Conservation (phyloP, 176 grass and related monocot species). For the Oryza meridionalis region DNA sequence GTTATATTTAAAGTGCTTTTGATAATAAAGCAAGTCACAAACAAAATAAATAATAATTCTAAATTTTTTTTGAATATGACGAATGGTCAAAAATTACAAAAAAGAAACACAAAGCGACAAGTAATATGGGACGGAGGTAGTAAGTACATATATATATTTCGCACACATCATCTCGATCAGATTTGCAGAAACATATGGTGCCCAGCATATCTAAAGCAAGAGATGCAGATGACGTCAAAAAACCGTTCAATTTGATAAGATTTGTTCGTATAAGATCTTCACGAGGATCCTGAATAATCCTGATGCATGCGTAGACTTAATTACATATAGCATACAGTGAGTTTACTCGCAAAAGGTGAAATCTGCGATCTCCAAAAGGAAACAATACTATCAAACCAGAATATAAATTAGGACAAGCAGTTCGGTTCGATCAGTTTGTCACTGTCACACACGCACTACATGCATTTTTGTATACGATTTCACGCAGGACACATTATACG, state of each 20-base stretch:
- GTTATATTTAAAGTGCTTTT: too few relatives aligned
- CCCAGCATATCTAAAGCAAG: background rate
- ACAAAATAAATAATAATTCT: too few relatives aligned
- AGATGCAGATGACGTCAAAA: background rate
- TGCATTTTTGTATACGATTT: background rate
- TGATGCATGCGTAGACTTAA: background rate
- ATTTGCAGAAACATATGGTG: background rate
- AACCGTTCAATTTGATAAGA: background rate
- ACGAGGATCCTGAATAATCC: background rate
- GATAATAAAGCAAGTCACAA: too few relatives aligned
- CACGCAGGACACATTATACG: background rate
- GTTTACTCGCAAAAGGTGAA: background rate
- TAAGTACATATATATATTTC: background rate
- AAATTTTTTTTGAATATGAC: too few relatives aligned
- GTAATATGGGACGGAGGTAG: too few relatives aligned
- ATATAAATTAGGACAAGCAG: background rate
- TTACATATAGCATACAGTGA: background rate
- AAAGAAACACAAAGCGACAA: too few relatives aligned
- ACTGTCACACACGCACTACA: background rate
- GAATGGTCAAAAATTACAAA: too few relatives aligned
- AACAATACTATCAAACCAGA: background rate
- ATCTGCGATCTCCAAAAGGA: background rate
- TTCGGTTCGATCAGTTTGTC: background rate
- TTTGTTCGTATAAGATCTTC: conserved; percentile 1
- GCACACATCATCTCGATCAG: background rate